Evolutionary conservation across 2,329 filamentous ascomycete genomes (phyloP), one percentile per base, ranked within the genome.

Genomic region (Paraconiothyrium sp.): DNA sequence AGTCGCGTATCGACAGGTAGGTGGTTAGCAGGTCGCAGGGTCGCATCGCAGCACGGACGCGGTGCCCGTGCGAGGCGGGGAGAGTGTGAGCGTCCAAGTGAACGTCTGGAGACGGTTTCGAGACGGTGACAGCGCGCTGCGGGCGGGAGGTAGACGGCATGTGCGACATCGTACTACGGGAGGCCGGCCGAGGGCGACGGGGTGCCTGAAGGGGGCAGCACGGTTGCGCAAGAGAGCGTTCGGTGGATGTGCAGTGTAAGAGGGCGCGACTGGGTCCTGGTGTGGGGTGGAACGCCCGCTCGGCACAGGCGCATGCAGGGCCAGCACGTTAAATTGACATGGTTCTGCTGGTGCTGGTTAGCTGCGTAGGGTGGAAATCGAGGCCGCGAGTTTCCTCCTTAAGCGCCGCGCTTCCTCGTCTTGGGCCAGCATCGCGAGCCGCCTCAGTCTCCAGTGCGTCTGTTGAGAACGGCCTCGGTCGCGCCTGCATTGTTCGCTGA

Each of bases 51-150:
- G 48, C 48, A 51, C 48, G 30, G 48, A 51, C 32, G 16, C 24
- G 47, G 47, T 24, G 30, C 39, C 39, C 16, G 39, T n/a, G 39
- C 16, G 16, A 41, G 37, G 37, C 37, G 8, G 44, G 44, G 10
- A 58, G 52, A 61, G 59, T 50, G 32, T 27, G 52, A 61, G 59
- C 43, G 32, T 27, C 47, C 30, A 37, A 20, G 37, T 11, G 30
- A 50, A n/a, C n/a, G 48, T 32, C 43, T 24, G 43, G 41, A 44
- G 55, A 30, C 5, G 34, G 37, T 44, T 43, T 43, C 51, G 37
- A 39, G 32, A 46, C 16, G 37, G 37, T 41, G 37, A 41, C 37
- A 16, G 13, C 13, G 13, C 37, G 37, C 37, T 41, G 14, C 10
- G 10, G 49, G 34, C 30, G 9, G 32, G 49, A 34, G 34, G 22